Base-by-base conservation (phyloP, 208 protist genomes). In the Trichomonas tenax region DNA sequence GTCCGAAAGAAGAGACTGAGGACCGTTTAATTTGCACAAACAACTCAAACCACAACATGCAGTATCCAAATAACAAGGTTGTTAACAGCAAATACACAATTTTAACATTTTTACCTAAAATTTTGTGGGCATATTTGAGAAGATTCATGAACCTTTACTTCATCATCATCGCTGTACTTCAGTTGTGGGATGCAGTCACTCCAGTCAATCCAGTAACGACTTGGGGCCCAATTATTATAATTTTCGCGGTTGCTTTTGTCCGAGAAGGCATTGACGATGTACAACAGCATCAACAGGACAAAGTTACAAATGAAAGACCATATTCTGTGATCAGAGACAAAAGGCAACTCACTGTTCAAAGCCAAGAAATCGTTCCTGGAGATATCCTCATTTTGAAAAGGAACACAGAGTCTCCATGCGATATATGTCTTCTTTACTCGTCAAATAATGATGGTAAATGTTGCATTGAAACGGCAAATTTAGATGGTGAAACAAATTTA, bases 211-310 rank as follows among this genome's bases (percentile, higher is more conserved):
- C 46, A 44, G 0, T 8, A 8, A 82, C 90, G 72, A 96, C 90
- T 21, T 96, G 90, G 90, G 14, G 63, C 31, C 90, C 90, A n/a
- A 82, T 96, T 38, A 34, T 96, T 72, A 9, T 96, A 9, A 96
- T 96, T 81, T 96, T 96, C 38, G 3, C 38, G 8, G 4, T 96
- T 17, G 26, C 90, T 21, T 72, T 96, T 10, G 1, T 96, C 38
- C 1, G 51, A 51, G 96, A 96, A 84, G 86, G 38, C 0, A 86
- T 51, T 86, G 96, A 96, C 40, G 96, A 96, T 14, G 10, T 84
- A 95, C 31, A 72, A 34, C 4, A 6, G 6, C 63, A 44, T 72
- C 31, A 95, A 95, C 31, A n/a, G n/a, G n/a, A n/a, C n/a, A n/a
- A n/a, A 1, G 31, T 21, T 8, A 10, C 23, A 51, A 51, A 95